These are phyloP conservation scores for Escallonia rubra DNA, from an alignment of 129 eudicot genomes.

Conservation along the genomic window DNA sequence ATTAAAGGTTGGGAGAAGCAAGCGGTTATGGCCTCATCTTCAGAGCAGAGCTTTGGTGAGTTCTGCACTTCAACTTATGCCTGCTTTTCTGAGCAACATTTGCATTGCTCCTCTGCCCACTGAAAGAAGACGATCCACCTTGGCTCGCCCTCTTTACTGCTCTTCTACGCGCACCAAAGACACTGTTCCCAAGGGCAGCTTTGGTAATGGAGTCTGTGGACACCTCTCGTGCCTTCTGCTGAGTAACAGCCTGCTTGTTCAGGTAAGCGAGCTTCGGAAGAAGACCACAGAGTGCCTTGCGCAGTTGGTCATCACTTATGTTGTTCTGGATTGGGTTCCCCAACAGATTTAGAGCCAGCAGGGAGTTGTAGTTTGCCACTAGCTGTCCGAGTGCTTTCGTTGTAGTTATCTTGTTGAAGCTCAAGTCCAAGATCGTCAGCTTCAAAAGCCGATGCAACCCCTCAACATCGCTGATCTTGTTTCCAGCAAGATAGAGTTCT, in stretches of 20 bases:
- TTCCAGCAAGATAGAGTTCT: constrained; percentile 85
- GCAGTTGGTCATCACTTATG: constrained; percentile 60
- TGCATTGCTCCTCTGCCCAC: constrained; percentile 32
- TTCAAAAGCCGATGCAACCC: constrained; percentile 84
- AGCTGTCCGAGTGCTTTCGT: constrained; percentile 82
- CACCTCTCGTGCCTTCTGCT: constrained; percentile 80
- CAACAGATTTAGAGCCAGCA: constrained; percentile 66
- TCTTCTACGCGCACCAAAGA: constrained; percentile 36
- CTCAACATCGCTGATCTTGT: constrained; percentile 79
- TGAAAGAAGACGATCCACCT: constrained; percentile 34
- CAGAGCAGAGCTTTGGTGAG: constrained; percentile 30
- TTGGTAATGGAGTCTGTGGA: constrained; percentile 49
- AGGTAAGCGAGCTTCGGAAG: constrained; percentile 74
- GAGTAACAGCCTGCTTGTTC: constrained; percentile 74
- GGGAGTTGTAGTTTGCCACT: constrained; percentile 73
- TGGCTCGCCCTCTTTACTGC: constrained; percentile 37
- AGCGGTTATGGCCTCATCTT: constrained; percentile 22
- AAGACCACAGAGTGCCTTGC: constrained; percentile 68
- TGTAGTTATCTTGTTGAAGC: constrained; percentile 92
- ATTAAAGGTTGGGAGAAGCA: constrained; percentile 1
- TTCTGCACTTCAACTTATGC: constrained; percentile 39
- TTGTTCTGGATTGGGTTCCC: constrained; percentile 83
- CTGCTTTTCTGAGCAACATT: constrained; percentile 30
- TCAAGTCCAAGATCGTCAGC: constrained; percentile 67
- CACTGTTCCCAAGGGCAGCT: constrained; percentile 55